Evolutionary conservation across 805 yeast species (phyloP), one percentile per base, ranked within the genome.

Genomic region (Kluyveromyces wickerhamii): DNA sequence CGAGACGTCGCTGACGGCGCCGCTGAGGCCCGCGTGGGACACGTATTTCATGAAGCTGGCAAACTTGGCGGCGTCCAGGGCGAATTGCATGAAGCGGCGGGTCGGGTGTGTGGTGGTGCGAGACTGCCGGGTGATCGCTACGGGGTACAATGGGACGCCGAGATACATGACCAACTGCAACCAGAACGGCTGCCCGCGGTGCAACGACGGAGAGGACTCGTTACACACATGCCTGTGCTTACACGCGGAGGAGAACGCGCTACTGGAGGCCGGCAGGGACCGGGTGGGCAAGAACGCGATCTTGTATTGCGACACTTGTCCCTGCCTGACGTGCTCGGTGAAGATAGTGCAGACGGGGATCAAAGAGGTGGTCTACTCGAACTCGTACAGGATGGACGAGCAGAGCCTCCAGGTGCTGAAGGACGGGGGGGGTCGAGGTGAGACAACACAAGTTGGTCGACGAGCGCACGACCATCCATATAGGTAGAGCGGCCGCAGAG

Each of bases 111-210:
- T 92, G 7, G 73, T 92, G 12, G 96, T 86, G 2, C 70, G 86
- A 35, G 92, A 84, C 30, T 75, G 74, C 24, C 66, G 96, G 37
- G 94, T 92, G 18, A 71, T 92, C 17, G 92, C 97, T 2, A 92
- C 99, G 0, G 99, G 99, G 0, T 92, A 92, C 59, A 92, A 92
- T 51, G 99, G 99, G 2, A 92, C 99, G 0, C 97, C 99, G 8
- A 69, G 95, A 27, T 84, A 87, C 39, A 61, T 86, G 48, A 65
- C 67, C 17, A 92, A 92, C 49, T 92, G 99, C 60, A 88, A 85
- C 51, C 89, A 86, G 48, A 98, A 98, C 15, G 99, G 99, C 1
- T 92, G 99, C 58, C 60, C 74, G 4, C 65, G 98, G 25, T 92
- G 99, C 57, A 92, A 92, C 50, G 62, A 71, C 17, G 88, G 81